Percentiles rank a stretch among this genome's conserved stretches.
Conservation (phyloP, 805 yeast genomes). For the Candida rishiriensis region DNA sequence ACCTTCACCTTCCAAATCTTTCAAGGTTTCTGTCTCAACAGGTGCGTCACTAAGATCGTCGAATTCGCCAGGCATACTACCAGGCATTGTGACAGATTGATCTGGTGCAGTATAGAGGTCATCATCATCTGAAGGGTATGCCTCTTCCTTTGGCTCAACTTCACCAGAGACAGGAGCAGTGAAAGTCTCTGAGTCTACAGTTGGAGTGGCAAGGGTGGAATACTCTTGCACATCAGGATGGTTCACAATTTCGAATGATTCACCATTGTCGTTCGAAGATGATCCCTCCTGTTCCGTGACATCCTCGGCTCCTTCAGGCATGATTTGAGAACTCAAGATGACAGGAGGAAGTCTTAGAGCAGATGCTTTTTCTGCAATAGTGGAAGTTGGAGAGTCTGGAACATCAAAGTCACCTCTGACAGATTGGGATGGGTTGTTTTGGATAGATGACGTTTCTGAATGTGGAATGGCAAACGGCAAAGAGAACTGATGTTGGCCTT, state of each 20-base stretch:
- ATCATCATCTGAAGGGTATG: neutral
- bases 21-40: no score
- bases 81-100: slow-evolving; percentile 5
- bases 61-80: slow-evolving; percentile 13
- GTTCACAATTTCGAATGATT: slow-evolving; percentile 50
- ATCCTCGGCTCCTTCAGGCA: slow-evolving; percentile 26
- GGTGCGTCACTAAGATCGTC: slow-evolving; percentile 3
- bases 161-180: neutral
- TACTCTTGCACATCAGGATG: slow-evolving; percentile 37
- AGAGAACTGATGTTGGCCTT: slow-evolving; percentile 23
- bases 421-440: slow-evolving; percentile 86
- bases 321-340: slow-evolving; percentile 24
- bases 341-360: slow-evolving; percentile 19
- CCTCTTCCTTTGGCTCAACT: neutral
- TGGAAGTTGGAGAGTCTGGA: slow-evolving; percentile 34
- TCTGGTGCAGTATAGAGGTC: neutral
- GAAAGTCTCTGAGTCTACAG: neutral
- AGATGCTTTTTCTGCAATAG: slow-evolving; percentile 28
- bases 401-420: slow-evolving; percentile 71
- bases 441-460: slow-evolving; percentile 85
- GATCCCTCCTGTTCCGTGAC: slow-evolving; percentile 8
- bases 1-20: no score
- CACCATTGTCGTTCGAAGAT: slow-evolving; percentile 30
- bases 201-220: slow-evolving; percentile 5
- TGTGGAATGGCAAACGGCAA: slow-evolving; percentile 58